Evolutionary conservation across 2,329 filamentous ascomycete species (phyloP), one percentile per base, ranked within the genome.

Genomic region (Penicillium sp.): DNA sequence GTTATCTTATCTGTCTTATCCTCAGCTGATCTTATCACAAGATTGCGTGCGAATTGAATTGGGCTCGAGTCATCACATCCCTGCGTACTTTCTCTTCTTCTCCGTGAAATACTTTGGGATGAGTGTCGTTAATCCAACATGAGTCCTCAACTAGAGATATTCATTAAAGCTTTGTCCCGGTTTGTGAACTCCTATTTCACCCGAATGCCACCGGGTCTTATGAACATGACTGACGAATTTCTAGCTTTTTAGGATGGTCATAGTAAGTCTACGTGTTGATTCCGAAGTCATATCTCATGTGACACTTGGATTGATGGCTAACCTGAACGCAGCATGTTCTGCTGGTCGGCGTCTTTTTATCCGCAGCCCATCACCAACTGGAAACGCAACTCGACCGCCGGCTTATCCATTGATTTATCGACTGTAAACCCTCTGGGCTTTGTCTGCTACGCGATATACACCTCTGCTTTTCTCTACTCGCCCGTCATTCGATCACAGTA

Each of bases 301-400:
- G 20, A 20, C 6, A 9, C 24, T 35, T 32, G 16, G 10, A 8
- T 24, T 20, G 5, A 26, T 8, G n/a, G 22, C 39, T 40, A 43
- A 26, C 38, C 26, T 1, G 1, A 45, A 26, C 22, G 8, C 57
- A 79, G 77, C 75, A 87, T 85, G 61, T 61, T 86, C 47, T 85
- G 83, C 74, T 94, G 93, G 93, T 93, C 89, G 13, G 77, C 87
- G 16, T 96, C 91, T 16, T 97, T 97, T 78, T 97, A 97, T 73
- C 92, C 93, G 1, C 94, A 97, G 72, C 85, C 89, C 7, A 76
- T 95, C 58, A 82, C 91, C 60, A 97, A 97, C 80, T 88, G 82
- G 72, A 80, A 79, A 31, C 87, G 91, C 52, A 84, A 85, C 55
- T 89, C 90, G 9, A 97, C 92, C 5, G 82, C 85, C 20, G 94